phyloP scores from a whole-genome alignment of 805 yeast genomes.

The Hanseniaspora osmophila region DNA sequence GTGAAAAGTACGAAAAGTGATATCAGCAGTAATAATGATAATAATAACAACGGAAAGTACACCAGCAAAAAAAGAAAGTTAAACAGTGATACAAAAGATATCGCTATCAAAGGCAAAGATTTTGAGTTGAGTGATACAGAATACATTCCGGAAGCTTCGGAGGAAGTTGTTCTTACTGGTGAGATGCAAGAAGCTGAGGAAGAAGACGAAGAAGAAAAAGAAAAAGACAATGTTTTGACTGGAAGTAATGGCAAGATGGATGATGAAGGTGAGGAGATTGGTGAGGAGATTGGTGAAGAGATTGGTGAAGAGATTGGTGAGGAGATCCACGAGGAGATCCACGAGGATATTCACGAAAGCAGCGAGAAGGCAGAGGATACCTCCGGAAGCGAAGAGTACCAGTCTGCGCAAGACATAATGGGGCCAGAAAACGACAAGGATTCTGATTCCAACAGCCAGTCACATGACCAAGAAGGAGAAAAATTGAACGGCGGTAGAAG shows the following conservation, averaged over 20 bases:
- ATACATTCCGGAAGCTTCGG: conserved; percentile 12
- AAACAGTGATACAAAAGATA: conserved; percentile 6
- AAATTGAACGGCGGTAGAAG: conserved; percentile 6
- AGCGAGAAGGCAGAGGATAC: too few species aligned
- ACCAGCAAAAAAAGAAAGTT: conserved; percentile 12
- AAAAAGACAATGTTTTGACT: background rate
- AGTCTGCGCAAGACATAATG: too few species aligned
- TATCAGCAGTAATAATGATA: conserved; percentile 9
- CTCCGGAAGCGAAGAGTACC: too few species aligned
- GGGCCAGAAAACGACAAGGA: too few species aligned
- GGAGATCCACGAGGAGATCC: conserved; percentile 20
- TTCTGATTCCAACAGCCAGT: background rate
- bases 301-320: conserved; percentile 22
- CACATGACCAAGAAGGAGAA: conserved; percentile 19
- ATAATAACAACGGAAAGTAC: background rate
- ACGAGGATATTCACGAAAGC: conserved; percentile 3
- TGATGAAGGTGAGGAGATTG: background rate
- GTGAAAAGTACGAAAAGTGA: too few species aligned
- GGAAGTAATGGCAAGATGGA: background rate
- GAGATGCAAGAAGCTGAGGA: conserved; percentile 1
- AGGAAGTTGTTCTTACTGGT: conserved; percentile 11
- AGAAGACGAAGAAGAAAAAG: conserved; percentile 2
- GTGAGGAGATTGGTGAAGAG: conserved; percentile 23
- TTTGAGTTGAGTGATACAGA: conserved; percentile 3
- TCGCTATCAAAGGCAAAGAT: background rate